Percentiles rank a stretch among this genome's conserved stretches.
phyloP scores from a whole-genome alignment of 495 filamentous ascomycete genomes.

The Oidiodendron maius region DNA sequence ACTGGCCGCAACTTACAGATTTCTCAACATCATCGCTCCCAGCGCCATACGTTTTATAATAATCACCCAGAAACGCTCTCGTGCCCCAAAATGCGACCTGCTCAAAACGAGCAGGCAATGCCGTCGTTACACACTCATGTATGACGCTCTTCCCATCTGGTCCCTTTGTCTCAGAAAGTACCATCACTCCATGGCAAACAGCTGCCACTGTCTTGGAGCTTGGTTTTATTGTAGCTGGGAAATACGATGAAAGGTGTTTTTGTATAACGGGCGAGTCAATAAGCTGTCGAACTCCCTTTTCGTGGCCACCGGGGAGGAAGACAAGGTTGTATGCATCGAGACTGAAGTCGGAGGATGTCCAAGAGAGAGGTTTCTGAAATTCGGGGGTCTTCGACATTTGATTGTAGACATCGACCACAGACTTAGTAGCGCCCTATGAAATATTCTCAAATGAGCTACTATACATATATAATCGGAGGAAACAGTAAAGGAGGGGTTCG shows the following conservation, averaged over 20 bases:
- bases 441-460: neutral
- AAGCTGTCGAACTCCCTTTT: slow-evolving; percentile 44
- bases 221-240: slow-evolving; percentile 40
- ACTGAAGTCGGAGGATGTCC: slow-evolving; percentile 39
- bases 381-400: slow-evolving; percentile 37
- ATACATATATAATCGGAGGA: slow-evolving; percentile 2
- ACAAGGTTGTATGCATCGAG: slow-evolving; percentile 42
- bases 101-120: slow-evolving; percentile 45
- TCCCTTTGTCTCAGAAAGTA: slow-evolving; percentile 32
- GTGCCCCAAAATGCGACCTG: slow-evolving; percentile 43
- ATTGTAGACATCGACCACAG: slow-evolving; percentile 34
- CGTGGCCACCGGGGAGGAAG: slow-evolving; percentile 48
- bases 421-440: slow-evolving; percentile 39
- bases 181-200: slow-evolving; percentile 51
- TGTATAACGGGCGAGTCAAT: slow-evolving; percentile 46
- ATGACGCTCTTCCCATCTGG: slow-evolving; percentile 39
- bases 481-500: slow-evolving; percentile 1
- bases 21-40: slow-evolving; percentile 43
- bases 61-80: slow-evolving; percentile 44
- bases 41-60: slow-evolving; percentile 52
- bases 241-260: slow-evolving; percentile 38
- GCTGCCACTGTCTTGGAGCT: slow-evolving; percentile 39
- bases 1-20: slow-evolving; percentile 24
- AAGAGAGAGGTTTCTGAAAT: slow-evolving; percentile 35
- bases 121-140: slow-evolving; percentile 41